Base-by-base conservation (phyloP, 2,329 filamentous ascomycete genomes). In the Neonectria hederae region DNA sequence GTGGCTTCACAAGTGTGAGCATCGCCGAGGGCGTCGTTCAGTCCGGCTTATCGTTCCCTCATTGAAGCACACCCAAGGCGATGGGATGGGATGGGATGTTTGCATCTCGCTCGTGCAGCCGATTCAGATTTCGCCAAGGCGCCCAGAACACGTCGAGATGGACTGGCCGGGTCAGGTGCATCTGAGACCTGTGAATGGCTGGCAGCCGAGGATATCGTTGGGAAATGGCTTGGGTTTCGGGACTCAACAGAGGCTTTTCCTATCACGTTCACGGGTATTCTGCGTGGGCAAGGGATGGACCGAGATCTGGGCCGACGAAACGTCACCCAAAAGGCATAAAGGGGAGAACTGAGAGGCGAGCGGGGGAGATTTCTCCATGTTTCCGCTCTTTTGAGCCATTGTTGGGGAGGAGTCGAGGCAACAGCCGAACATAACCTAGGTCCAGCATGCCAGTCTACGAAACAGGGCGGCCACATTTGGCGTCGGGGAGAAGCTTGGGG, bases 361-460 rank as follows among this genome's bases (percentile, higher is more conserved):
- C 11, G 45, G 51, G 32, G 51, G 26, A n/a, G 14, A 62, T 49
- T 45, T 56, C 49, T 65, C 66, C 66, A 63, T 69, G 57, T 67
- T 45, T 67, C 66, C 66, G 66, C 60, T 28, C 42, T 43, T 59
- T 59, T 38, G 13, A 57, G 49, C 3, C 17, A 30, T 54, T 54
- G 22, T 45, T 65, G 45, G 51, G 51, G 38, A 59, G 38, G 30
- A n/a, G 38, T 42, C 53, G 28, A 59, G 40, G 42, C 14, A 42
- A 65, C 56, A 69, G 48, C 66, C 66, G 66, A 69, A 11, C 55
- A 63, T 69, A 65, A 53, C 65, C 65, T 49, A 67, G 65, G 66
- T 63, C 40, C 52, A 51, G 38, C 24, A 46, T 62, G 38, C 17
- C 62, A 59, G 28, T 60, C 11, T 38, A 40, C 54, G 48, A 62